Base-by-base conservation (phyloP, 2,329 filamentous ascomycete species). In the Davidsoniella australis region DNA sequence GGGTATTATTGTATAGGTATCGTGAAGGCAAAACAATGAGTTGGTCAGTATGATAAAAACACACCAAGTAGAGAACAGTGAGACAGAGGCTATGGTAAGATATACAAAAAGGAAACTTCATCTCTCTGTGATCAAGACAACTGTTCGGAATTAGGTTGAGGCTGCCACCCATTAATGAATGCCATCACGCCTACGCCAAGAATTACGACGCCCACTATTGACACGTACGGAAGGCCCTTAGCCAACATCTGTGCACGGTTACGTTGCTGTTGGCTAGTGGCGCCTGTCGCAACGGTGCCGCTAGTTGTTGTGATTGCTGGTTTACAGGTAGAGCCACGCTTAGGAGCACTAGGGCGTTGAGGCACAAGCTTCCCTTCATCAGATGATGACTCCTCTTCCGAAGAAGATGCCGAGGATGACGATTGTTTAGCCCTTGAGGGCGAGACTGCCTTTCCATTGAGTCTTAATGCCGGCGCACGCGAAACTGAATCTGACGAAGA, bases 111-210 rank as follows among this genome's bases (percentile, higher is more conserved):
- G 26, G 16, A 9, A 23, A 38, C n/a, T 29, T 16, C 20, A n/a
- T 29, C 16, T 33, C 16, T 20, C 24, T 33, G 33, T 39, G 24
- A n/a, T 36, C 12, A 42, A 37, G 5, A 36, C 36, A 41, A 55
- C 50, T 51, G 49, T 37, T 55, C 54, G 1, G 52, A 53, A 46
- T 60, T 64, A 20, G 62, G 61, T 50, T 68, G 64, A 24, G 66
- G 59, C 57, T 86, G 82, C 83, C 83, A 89, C 47, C 82, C 81
- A 59, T 91, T 91, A 57, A 91, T 71, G 63, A 87, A 88, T 40
- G 82, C 83, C 85, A 91, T 91, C 55, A 91, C 63, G 12, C 85
- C 82, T 67, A 91, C 81, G 29, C 85, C 85, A 53, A 91, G 67
- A 50, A 91, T 64, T 23, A 91, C 84, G 29, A 91, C 85, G 9